Base-by-base conservation (phyloP, 1,284 basidiomycete species). In the Sphaerobolus stellatus region DNA sequence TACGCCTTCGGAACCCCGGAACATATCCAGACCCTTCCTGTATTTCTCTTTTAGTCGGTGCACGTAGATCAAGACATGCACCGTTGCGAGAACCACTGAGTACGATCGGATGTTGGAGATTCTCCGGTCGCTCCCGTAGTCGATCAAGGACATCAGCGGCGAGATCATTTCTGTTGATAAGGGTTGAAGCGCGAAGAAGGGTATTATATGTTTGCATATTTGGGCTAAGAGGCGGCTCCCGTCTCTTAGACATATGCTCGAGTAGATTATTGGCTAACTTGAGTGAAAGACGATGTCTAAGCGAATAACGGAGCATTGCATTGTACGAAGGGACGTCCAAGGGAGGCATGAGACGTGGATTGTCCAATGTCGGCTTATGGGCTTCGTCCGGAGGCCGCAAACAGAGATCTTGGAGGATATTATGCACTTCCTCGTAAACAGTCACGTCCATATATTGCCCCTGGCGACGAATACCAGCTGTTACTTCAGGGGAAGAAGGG, bases 251-350 rank as follows among this genome's bases (percentile, higher is more conserved):
- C 82, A 88, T 86, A 57, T 86, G 79, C 7, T 76, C 60, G 16
- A 88, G 63, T 5, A 89, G 66, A 8, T 63, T 58, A 5, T 74
- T 64, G 0, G 80, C 84, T 24, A 80, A 68, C 0, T 59, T 54
- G 8, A 77, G 68, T 2, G 83, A 83, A 29, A 76, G 67, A n/a
- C 79, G 78, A 58, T 86, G 75, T 2, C 78, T 78, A 31, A 91
- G 72, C 2, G 83, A 70, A 66, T 89, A 90, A 56, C 83, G 76
- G 2, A 91, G 61, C 25, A 91, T 76, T 0, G 82, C 61, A 64
- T 89, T 86, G 68, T 82, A 87, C 0, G 79, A 70, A 16, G 70
- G 66, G 3, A 73, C 56, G 53, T 76, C 71, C 13, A 86, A 62
- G 0, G 67, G 66, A 4, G 72, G 75, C 38, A 72, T 63, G 57